Evolutionary conservation across 2,329 filamentous ascomycete genomes (phyloP), one percentile per base, ranked within the genome.

Genomic region (Cladosporium sp.): DNA sequence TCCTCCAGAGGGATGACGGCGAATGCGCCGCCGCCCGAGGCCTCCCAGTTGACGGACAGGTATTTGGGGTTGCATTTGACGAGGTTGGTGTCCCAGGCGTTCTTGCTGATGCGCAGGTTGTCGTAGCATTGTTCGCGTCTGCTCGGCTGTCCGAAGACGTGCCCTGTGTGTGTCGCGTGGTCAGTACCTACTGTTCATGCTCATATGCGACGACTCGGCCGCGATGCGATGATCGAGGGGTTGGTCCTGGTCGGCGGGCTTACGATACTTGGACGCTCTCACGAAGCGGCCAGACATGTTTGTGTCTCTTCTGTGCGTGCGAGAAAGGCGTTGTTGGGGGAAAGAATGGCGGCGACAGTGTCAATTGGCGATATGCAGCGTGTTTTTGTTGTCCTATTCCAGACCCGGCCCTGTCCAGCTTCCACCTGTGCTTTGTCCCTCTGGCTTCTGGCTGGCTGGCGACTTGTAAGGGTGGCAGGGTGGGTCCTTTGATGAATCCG

Each of bases 101-200:
- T 99, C 73, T 87, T 89, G 67, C 90, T 96, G 72, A 99, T 89
- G 69, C 89, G 89, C 61, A 99, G 78, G 73, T 97, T 97, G 73
- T 99, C 93, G 75, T 97, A 99, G 79, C 91, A 96, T 80, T 89
- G 88, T 71, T 99, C 93, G 82, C 96, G 96, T 73, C 89, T 86
- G 60, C 91, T 95, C 56, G 89, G 77, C 75, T 95, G 93, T 70
- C 93, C 93, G 77, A 96, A 99, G 76, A 99, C 88, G 80, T 99
- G 93, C 79, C 92, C 92, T 17, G 18, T 44, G 15, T 32, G 48
- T 11, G 18, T n/a, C 40, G 40, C 22, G 20, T 8, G 18, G n/a
- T 34, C 43, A 45, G 32, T 36, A 36, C 22, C 22, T 27, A 27
- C 22, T 9, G 22, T 27, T 4, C 22, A 27, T 27, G 9, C n/a